Conservation (phyloP, 75 land plant genomes). For the Cupressus sempervirens region DNA sequence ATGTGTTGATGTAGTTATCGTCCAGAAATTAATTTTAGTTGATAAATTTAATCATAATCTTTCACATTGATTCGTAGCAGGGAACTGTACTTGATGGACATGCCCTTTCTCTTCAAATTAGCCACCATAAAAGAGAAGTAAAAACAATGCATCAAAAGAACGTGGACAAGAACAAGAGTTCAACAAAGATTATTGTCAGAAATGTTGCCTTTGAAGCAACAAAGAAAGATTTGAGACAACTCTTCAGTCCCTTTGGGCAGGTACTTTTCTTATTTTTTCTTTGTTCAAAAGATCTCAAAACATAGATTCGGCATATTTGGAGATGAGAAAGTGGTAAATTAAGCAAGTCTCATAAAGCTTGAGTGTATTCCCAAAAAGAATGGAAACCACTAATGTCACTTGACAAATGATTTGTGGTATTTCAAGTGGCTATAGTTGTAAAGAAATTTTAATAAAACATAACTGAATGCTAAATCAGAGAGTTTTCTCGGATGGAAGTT, state of each 20-base stretch:
- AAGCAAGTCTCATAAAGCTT: not conserved
- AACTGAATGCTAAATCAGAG: not conserved
- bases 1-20: not conserved
- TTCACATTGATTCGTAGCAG: conserved; percentile 30
- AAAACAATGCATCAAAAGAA: conserved; percentile 37
- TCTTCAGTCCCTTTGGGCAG: conserved; percentile 97
- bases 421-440: not conserved
- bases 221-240: conserved; percentile 82
- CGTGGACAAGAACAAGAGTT: conserved; percentile 57
- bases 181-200: conserved; percentile 86
- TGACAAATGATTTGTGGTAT: not conserved
- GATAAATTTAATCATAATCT: not conserved
- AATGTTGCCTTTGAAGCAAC: conserved; percentile 99
- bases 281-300: not conserved
- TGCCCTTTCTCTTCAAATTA: conserved; percentile 87
- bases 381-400: not conserved
- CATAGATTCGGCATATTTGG: not conserved
- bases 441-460: not conserved
- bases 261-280: conserved; percentile 23
- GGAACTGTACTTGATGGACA: conserved; percentile 97
- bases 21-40: not conserved
- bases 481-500: not conserved
- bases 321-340: not conserved
- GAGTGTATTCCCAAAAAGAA: not conserved
- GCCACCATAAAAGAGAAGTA: conserved; percentile 51